A percentile compares a stretch with the other conserved stretches of the same genome.
These are phyloP conservation scores for Arthroderma sp. DNA, from an alignment of 2,329 filamentous ascomycete species.

Conservation along the genomic window DNA sequence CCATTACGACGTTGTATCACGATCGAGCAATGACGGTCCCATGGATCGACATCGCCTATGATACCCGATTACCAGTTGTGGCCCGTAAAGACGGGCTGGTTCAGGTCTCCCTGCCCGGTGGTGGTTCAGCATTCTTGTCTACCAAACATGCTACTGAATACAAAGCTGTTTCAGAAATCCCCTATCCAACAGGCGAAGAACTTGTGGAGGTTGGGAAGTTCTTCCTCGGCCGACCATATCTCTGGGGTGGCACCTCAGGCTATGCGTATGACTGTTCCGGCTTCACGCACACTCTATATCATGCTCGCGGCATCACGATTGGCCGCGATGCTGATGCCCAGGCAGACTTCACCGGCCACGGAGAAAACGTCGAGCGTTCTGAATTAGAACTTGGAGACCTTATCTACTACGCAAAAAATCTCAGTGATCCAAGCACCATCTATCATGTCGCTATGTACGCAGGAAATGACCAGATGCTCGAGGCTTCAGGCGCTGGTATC, in stretches of 20 bases:
- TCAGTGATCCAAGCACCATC: slow-evolving; percentile 1
- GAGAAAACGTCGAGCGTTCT: not conserved
- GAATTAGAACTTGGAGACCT: not conserved
- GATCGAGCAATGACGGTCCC: too few relatives aligned
- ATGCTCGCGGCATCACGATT: not conserved
- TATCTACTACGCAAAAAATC: not conserved
- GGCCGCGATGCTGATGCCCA: not conserved
- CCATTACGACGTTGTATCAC: too few relatives aligned
- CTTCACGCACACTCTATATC: not conserved
- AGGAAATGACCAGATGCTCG: not conserved
- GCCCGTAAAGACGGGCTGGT: too few relatives aligned
- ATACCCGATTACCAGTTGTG: too few relatives aligned
- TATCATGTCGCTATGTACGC: slow-evolving; percentile 1
- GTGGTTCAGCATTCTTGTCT: too few relatives aligned
- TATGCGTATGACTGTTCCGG: not conserved
- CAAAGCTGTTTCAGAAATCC: too few relatives aligned
- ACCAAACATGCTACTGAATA: too few relatives aligned
- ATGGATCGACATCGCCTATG: too few relatives aligned
- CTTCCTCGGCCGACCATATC: not conserved
- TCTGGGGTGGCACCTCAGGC: not conserved
- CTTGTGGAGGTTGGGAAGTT: not conserved
- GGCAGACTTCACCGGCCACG: not conserved
- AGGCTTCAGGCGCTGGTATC: not conserved
- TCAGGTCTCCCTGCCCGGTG: too few relatives aligned
- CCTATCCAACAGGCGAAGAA: too few relatives aligned